phyloP scores from a whole-genome alignment of 345 rosid species.

The Reutealis trisperma region DNA sequence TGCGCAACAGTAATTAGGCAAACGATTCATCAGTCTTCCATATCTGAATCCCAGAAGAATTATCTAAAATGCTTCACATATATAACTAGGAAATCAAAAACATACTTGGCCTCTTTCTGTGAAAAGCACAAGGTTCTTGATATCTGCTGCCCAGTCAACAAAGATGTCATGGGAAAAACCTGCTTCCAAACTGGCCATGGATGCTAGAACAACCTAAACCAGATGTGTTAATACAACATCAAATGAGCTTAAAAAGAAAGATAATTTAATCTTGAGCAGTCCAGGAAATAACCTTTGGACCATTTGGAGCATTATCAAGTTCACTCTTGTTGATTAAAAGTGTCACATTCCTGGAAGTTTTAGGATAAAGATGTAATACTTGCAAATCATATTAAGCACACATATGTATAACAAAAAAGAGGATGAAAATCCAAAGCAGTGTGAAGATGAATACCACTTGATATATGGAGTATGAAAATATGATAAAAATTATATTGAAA shows the following conservation, averaged over 20 bases:
- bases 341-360: constrained; percentile 68
- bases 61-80: not conserved
- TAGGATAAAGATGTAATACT: not conserved
- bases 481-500: not conserved
- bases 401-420: constrained; percentile 4
- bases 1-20: not conserved
- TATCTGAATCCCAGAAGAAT: not conserved
- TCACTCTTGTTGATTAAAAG: constrained; percentile 86
- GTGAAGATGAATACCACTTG: not conserved
- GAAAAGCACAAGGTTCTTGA: constrained; percentile 81
- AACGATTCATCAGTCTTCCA: constrained; percentile 8
- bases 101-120: constrained; percentile 96
- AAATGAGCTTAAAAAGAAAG: constrained; percentile 9
- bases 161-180: constrained; percentile 97
- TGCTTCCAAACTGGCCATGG: constrained; percentile 98
- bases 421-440: constrained; percentile 3
- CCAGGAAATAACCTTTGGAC: constrained; percentile 73
- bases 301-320: constrained; percentile 81
- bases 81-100: not conserved
- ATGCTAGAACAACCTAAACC: constrained; percentile 82
- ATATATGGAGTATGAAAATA: not conserved
- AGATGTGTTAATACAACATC: constrained; percentile 22
- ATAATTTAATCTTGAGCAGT: not conserved
- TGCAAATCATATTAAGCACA: not conserved
- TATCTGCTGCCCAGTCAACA: constrained; percentile 92